Evolutionary conservation across 345 rosid species (phyloP).

Genomic region (Salix brachista): DNA sequence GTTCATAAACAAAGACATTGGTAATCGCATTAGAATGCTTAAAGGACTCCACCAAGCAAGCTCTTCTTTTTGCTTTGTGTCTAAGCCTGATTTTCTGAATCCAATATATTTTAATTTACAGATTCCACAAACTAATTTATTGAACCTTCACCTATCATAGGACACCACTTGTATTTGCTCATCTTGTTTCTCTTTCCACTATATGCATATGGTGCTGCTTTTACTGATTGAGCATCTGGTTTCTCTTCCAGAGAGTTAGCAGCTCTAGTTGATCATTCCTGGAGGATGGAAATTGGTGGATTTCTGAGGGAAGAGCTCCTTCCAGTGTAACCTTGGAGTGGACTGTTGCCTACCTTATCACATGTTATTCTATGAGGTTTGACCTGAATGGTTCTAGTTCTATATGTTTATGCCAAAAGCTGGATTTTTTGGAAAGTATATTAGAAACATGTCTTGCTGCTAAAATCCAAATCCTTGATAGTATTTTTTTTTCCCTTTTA

Average conservation of each 20-base stretch:
- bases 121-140: background rate
- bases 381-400: conserved; percentile 8
- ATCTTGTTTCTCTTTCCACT: background rate
- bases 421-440: background rate
- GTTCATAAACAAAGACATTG: background rate
- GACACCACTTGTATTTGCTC: conserved; percentile 2
- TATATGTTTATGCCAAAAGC: conserved; percentile 1
- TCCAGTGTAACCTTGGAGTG: conserved; percentile 33
- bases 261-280: conserved; percentile 70
- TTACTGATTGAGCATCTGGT: conserved; percentile 7
- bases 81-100: background rate
- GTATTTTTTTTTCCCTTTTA: background rate
- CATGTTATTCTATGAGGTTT: conserved; percentile 27
- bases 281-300: conserved; percentile 96
- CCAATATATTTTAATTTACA: conserved; percentile 1
- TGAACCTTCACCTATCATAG: conserved; percentile 1
- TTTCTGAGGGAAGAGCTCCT: conserved; percentile 51
- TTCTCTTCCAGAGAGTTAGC: conserved; percentile 58
- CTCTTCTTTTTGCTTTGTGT: conserved; percentile 5
- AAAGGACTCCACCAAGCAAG: background rate
- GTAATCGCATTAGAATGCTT: background rate
- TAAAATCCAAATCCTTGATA: background rate
- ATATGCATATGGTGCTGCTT: background rate
- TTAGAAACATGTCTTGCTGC: background rate
- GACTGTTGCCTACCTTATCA: conserved; percentile 5